Percentiles rank a stretch among this genome's conserved stretches.
phyloP scores from a whole-genome alignment of 768 basidiomycete genomes.

The Tulasnella sp. region DNA sequence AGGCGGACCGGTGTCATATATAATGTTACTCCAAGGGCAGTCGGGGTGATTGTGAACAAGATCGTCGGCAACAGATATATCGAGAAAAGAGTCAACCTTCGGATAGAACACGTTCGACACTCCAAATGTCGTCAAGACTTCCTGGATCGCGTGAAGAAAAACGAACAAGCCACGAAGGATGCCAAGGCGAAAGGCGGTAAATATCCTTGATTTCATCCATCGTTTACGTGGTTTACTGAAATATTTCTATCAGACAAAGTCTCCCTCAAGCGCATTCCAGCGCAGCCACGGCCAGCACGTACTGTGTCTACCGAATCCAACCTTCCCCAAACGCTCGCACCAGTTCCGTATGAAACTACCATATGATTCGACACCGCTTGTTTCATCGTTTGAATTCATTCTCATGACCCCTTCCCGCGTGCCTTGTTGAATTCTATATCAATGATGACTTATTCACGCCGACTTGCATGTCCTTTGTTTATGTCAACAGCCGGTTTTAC shows the following conservation, averaged over 20 bases:
- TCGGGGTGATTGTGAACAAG: conserved; percentile 97
- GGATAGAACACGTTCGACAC: conserved; percentile 89
- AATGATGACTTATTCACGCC: not conserved
- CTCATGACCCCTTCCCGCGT: not conserved
- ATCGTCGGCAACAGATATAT: conserved; percentile 98
- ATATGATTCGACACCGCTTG: conserved; percentile 43
- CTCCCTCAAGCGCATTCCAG: conserved; percentile 73
- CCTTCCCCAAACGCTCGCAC: conserved; percentile 82
- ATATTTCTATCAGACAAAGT: conserved; percentile 48
- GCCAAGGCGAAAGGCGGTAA: conserved; percentile 85
- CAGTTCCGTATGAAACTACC: conserved; percentile 90
- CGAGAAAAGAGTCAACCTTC: conserved; percentile 98
- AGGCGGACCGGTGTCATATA: conserved; percentile 97
- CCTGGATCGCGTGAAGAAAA: conserved; percentile 86
- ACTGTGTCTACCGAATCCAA: conserved; percentile 62
- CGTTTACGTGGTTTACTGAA: not conserved
- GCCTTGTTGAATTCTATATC: not conserved
- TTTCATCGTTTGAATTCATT: conserved; percentile 1
- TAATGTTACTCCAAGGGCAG: conserved; percentile 90
- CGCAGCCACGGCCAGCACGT: conserved; percentile 64
- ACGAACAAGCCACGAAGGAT: conserved; percentile 67
- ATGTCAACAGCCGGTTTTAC: too few relatives aligned
- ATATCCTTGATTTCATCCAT: conserved; percentile 25
- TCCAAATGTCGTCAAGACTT: conserved; percentile 98
- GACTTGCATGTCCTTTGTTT: not conserved